Conservation (phyloP, 768 basidiomycete species). For the Suillus occidentalis region DNA sequence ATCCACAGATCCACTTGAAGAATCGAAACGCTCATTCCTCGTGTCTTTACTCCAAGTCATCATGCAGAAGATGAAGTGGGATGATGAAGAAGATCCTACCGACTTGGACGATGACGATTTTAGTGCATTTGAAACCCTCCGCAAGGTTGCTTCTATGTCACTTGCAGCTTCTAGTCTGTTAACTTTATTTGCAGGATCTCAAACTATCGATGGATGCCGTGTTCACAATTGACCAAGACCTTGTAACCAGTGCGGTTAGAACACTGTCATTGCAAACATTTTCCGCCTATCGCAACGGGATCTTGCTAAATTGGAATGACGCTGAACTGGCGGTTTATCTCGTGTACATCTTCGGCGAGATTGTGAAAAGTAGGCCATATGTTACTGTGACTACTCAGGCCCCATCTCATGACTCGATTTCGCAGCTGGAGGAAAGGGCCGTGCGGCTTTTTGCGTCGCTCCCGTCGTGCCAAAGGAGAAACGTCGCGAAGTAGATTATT, state of each 20-base stretch:
- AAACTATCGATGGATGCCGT: slow-evolving; percentile 86
- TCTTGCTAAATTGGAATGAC: slow-evolving; percentile 82
- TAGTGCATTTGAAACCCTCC: slow-evolving; percentile 78
- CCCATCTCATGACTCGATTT: slow-evolving; percentile 11
- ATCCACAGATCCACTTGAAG: slow-evolving; percentile 60
- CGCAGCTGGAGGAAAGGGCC: slow-evolving; percentile 76
- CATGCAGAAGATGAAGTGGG: slow-evolving; percentile 90
- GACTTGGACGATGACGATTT: slow-evolving; percentile 90
- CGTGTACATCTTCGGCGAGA: slow-evolving; percentile 91
- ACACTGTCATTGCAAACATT: slow-evolving; percentile 75
- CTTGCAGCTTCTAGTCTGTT: slow-evolving; percentile 13
- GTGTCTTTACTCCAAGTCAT: slow-evolving; percentile 74
- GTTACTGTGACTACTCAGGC: background rate
- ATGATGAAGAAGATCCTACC: slow-evolving; percentile 70
- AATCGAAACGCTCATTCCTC: slow-evolving; percentile 74
- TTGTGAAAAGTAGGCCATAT: slow-evolving; percentile 72
- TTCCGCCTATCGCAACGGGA: slow-evolving; percentile 59
- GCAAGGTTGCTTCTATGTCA: slow-evolving; percentile 55
- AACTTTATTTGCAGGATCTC: slow-evolving; percentile 60
- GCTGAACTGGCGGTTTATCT: slow-evolving; percentile 93
- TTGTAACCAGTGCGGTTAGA: slow-evolving; percentile 78
- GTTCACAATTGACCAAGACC: slow-evolving; percentile 78
- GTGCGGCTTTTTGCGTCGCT: slow-evolving; percentile 82
- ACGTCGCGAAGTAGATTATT: slow-evolving; percentile 67
- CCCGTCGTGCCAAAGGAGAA: slow-evolving; percentile 67